Conservation (phyloP, 1,139 yeast species). For the Geotrichum bryndzae region DNA sequence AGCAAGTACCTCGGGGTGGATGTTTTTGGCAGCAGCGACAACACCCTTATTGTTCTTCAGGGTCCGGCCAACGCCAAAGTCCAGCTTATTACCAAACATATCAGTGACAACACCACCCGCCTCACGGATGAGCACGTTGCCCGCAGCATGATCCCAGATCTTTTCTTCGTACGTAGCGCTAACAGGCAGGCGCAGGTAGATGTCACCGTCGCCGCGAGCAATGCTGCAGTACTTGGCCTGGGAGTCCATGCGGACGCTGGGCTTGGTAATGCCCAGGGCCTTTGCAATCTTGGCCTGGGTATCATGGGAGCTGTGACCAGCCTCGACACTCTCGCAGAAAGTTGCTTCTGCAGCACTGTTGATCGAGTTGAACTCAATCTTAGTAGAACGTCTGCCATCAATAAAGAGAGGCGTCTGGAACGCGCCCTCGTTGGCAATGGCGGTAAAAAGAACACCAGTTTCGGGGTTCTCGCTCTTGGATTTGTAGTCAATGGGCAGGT, state of each 20-base stretch:
- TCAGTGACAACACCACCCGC: conserved; percentile 92
- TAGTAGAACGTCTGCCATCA: conserved; percentile 11
- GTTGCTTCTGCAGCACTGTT: conserved; percentile 43
- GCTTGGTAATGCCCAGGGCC: conserved; percentile 55
- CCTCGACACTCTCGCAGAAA: conserved; percentile 95
- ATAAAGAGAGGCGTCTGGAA: conserved; percentile 35
- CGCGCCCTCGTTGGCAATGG: conserved; percentile 70
- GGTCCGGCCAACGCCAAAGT: conserved; percentile 84
- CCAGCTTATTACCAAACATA: conserved; percentile 60
- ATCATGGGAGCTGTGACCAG: conserved; percentile 88
- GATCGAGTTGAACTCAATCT: conserved; percentile 33
- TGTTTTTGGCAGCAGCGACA: conserved; percentile 68
- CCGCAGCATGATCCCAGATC: conserved; percentile 99
- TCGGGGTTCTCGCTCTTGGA: conserved; percentile 29
- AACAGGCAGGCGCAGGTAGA: conserved; percentile 82
- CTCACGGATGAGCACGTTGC: conserved; percentile 76
- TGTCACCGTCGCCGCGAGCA: conserved; percentile 87
- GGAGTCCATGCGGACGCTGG: conserved; percentile 62
- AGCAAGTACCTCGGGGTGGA: conserved; percentile 57
- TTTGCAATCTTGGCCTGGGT: conserved; percentile 74
- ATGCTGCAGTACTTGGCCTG: conserved; percentile 93
- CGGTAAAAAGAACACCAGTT: conserved; percentile 69
- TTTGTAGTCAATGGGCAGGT: conserved; percentile 52
- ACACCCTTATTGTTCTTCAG: conserved; percentile 75
- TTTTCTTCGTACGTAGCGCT: conserved; percentile 75